These are phyloP conservation scores for Podospora appendiculata DNA, from an alignment of 495 filamentous ascomycete species.

Conservation along the genomic window DNA sequence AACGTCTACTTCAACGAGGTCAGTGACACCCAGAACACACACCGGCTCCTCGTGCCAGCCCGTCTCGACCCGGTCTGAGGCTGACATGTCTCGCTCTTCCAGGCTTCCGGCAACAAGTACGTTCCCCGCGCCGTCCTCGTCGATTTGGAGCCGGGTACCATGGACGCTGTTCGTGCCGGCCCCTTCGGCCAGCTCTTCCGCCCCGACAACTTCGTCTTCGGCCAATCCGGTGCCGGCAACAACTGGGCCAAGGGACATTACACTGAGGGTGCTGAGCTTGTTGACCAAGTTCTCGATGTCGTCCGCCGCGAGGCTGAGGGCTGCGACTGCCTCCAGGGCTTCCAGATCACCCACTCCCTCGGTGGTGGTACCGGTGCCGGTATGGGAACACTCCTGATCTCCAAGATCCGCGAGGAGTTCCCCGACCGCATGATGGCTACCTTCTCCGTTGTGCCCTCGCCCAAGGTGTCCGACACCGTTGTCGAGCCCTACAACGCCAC, in stretches of 20 bases:
- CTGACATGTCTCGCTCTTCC: background rate
- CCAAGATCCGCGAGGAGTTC: conserved; percentile 99
- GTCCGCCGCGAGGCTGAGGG: conserved; percentile 98
- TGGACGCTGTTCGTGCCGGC: conserved; percentile 98
- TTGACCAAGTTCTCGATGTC: conserved; percentile 96
- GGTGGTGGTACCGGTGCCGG: conserved; percentile 99
- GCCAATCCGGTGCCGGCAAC: conserved; percentile 99
- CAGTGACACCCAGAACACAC: conserved; percentile 16
- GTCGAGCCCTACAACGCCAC: conserved; percentile 99
- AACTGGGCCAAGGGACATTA: conserved; percentile 99
- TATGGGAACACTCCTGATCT: conserved; percentile 99
- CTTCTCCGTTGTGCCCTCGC: conserved; percentile 99
- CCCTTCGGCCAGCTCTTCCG: conserved; percentile 99
- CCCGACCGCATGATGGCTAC: conserved; percentile 99
- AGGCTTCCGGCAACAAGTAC: conserved; percentile 97
- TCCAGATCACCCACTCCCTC: conserved; percentile 99
- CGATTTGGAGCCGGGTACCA: conserved; percentile 97
- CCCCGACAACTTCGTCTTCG: conserved; percentile 99
- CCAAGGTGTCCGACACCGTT: conserved; percentile 99
- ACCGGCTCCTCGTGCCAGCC: too few relatives aligned
- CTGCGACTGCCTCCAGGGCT: conserved; percentile 99
- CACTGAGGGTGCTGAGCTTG: conserved; percentile 98
- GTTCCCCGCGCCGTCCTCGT: conserved; percentile 98
- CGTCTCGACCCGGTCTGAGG: too few relatives aligned
- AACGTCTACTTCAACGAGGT: conserved; percentile 99